These are phyloP conservation scores for Gossypium gossypioides DNA, from an alignment of 441 rosid genomes.

Conservation along the genomic window DNA sequence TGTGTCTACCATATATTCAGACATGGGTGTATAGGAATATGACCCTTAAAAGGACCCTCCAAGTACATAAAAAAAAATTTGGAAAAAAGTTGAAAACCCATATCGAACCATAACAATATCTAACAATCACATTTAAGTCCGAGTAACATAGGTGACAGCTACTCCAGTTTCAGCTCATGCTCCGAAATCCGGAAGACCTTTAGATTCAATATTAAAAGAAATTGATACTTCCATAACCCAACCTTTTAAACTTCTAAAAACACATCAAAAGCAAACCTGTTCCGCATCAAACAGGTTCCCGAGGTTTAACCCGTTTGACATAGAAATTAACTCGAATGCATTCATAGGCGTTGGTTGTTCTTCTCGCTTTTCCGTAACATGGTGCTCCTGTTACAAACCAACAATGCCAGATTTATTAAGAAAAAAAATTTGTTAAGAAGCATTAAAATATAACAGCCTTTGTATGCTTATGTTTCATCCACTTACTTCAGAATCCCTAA, in stretches of 20 bases:
- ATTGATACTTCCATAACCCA: not conserved
- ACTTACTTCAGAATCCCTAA: constrained; percentile 73
- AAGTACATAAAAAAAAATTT: not conserved
- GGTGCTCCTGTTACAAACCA: constrained; percentile 56
- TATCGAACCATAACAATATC: not conserved
- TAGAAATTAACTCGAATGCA: constrained; percentile 80
- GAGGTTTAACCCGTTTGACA: constrained; percentile 85
- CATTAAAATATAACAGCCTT: not conserved
- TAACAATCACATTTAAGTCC: not conserved
- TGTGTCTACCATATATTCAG: too few species aligned
- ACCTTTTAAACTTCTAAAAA: not conserved
- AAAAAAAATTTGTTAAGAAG: not conserved
- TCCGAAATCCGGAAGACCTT: not conserved
- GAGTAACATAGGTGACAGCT: not conserved
- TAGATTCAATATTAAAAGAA: not conserved
- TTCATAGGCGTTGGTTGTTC: constrained; percentile 73
- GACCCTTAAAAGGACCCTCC: not conserved
- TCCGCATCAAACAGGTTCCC: constrained; percentile 67
- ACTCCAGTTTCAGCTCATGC: not conserved
- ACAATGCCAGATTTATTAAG: constrained; percentile 9
- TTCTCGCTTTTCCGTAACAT: constrained; percentile 76
- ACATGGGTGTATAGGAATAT: not conserved
- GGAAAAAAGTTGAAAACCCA: not conserved
- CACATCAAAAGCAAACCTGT: constrained; percentile 42
- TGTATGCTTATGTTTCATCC: not conserved